Evolutionary conservation across 2,329 filamentous ascomycete species (phyloP).

Genomic region (Alternaria sp.): DNA sequence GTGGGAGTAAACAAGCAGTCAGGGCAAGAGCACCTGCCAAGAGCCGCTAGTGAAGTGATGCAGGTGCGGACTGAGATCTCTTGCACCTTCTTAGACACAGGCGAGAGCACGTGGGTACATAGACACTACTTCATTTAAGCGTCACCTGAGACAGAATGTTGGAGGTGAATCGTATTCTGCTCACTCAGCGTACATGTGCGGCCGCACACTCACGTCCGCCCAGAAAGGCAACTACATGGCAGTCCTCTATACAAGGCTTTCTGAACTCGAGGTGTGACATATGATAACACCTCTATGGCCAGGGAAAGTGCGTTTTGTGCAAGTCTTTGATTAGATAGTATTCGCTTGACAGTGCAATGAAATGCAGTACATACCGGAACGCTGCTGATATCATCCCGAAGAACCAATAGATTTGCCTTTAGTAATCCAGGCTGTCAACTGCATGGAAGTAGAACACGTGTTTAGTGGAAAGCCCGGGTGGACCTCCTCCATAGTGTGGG

Average conservation of each 20-base stretch:
- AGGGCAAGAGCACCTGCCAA: neutral
- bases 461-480: neutral
- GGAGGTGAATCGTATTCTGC: neutral
- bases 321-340: neutral
- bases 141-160: neutral
- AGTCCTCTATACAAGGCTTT: neutral
- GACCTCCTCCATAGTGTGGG: neutral
- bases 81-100: neutral
- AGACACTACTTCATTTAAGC: fast-evolving
- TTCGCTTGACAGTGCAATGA: neutral
- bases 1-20: neutral
- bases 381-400: neutral
- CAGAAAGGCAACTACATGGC: neutral
- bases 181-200: neutral
- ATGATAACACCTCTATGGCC: neutral
- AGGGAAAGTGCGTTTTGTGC: neutral
- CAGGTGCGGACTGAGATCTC: neutral
- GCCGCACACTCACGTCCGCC: neutral
- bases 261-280: neutral
- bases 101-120: neutral
- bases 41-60: constrained; percentile 1
- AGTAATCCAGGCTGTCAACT: fast-evolving
- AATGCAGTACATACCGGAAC: neutral
- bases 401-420: neutral
- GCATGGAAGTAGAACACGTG: neutral